phyloP scores from a whole-genome alignment of 305 asterid species.

The Striga hermonthica region DNA sequence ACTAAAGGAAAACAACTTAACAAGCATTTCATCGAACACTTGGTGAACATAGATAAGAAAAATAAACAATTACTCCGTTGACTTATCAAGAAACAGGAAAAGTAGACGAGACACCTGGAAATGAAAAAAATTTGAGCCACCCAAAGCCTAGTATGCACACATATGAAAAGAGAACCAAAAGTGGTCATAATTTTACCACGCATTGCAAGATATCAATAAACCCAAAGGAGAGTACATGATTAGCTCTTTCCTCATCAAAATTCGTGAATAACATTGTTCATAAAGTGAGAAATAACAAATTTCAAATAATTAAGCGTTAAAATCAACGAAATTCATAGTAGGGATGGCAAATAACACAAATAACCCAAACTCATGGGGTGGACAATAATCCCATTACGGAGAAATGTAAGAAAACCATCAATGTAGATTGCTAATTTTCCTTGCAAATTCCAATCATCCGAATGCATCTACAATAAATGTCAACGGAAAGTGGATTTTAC shows the following conservation, averaged over 20 bases:
- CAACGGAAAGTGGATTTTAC: not conserved
- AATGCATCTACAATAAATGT: not conserved
- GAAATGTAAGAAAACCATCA: not conserved
- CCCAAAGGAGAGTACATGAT: not conserved
- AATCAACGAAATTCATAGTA: conserved; percentile 10
- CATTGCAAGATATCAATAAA: not conserved
- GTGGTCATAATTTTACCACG: not conserved
- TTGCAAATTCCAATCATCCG: not conserved
- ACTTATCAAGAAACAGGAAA: not conserved
- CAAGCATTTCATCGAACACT: no score
- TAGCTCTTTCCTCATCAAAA: not conserved
- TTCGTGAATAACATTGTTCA: not conserved
- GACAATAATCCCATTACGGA: not conserved
- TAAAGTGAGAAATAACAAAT: not conserved
- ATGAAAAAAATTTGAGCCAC: not conserved
- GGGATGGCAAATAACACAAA: not conserved
- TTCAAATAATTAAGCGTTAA: not conserved
- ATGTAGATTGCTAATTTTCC: not conserved
- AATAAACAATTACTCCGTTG: no score
- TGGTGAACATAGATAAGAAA: no score
- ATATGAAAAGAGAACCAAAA: not conserved
- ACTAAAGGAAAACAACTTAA: no score
- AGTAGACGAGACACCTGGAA: not conserved
- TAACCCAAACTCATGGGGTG: not conserved
- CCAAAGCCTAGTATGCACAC: not conserved